Base-by-base conservation (phyloP, 2,329 filamentous ascomycete species). In the Botryotinia convoluta region DNA sequence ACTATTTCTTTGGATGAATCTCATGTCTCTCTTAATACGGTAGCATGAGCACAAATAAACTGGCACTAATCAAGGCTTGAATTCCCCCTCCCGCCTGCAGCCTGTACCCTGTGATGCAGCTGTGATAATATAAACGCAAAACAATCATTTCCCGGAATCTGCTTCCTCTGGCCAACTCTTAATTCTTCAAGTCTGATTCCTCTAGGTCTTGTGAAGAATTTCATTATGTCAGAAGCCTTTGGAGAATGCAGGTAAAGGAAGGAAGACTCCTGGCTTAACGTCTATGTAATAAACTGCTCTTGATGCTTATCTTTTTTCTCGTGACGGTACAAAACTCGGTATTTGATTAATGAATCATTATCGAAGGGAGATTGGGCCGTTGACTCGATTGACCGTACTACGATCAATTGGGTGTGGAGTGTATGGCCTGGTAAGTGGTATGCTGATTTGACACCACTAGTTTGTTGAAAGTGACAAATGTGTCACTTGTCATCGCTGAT, bases 1-100 rank as follows among this genome's bases (percentile, higher is more conserved):
- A 22, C 20, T 45, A 3, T 45, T 45, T 45, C 44, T 20, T 45
- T 9, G 18, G 20, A 45, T 22, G 8, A 0, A 45, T 45, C 7
- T 51, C 48, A 51, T 0, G 4, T 14, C 26, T 3, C 1, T n/a
- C 3, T 51, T 1, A 14, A 51, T n/a, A n/a, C 9, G 0, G 26
- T 51, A 9, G 48, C 48, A n/a, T 14, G 26, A n/a, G 48, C 10
- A n/a, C 22, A 6, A 22, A 51, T 14, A 26, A 14, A n/a, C 12
- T 51, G 26, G 2, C 22, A 6, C 10, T 10, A 26, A 51, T 8
- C 10, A 51, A 4, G 4, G 4, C 20, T 14, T n/a, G 48, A n/a
- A 51, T 51, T 10, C 22, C 10, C 4, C 48, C 39, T 39, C 20
- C 44, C 8, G 0, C 8, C 16, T n/a, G 44, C 44, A 45, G 8